These are phyloP conservation scores for Lachancea quebecensis DNA, from an alignment of 805 yeast species.

Conservation along the genomic window DNA sequence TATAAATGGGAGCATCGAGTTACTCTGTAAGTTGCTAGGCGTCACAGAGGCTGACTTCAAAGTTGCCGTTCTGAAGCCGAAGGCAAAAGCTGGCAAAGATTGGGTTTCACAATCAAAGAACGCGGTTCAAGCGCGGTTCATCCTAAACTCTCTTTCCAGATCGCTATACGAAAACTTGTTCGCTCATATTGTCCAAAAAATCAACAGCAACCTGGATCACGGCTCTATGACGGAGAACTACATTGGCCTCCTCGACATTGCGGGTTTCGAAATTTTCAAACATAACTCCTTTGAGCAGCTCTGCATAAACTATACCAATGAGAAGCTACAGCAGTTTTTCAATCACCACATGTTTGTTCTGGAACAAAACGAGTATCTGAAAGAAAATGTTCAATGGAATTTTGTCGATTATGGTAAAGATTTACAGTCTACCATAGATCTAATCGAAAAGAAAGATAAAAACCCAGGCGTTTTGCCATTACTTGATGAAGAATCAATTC, in stretches of 20 bases:
- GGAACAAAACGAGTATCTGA: constrained; percentile 91
- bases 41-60: constrained; percentile 47
- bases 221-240: constrained; percentile 43
- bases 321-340: constrained; percentile 94
- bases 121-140: constrained; percentile 69
- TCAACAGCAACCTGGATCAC: constrained; percentile 60
- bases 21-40: constrained; percentile 58
- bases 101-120: constrained; percentile 72
- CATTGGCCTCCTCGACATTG: constrained; percentile 95
- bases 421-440: constrained; percentile 86
- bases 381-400: constrained; percentile 93
- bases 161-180: constrained; percentile 80
- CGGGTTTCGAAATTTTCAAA: constrained; percentile 95
- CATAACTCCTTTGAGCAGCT: constrained; percentile 93
- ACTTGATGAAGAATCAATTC: constrained; percentile 89
- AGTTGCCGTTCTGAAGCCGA: constrained; percentile 64
- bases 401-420: constrained; percentile 95
- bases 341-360: constrained; percentile 96
- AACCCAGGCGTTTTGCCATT: constrained; percentile 76
- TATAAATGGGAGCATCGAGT: constrained; percentile 44
- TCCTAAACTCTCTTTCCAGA: constrained; percentile 84
- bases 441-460: constrained; percentile 60
- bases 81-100: constrained; percentile 88
- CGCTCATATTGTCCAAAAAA: constrained; percentile 64
- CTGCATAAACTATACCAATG: constrained; percentile 95